Evolutionary conservation across 2,329 filamentous ascomycete species (phyloP).

Genomic region (Diaporthe humulicola): DNA sequence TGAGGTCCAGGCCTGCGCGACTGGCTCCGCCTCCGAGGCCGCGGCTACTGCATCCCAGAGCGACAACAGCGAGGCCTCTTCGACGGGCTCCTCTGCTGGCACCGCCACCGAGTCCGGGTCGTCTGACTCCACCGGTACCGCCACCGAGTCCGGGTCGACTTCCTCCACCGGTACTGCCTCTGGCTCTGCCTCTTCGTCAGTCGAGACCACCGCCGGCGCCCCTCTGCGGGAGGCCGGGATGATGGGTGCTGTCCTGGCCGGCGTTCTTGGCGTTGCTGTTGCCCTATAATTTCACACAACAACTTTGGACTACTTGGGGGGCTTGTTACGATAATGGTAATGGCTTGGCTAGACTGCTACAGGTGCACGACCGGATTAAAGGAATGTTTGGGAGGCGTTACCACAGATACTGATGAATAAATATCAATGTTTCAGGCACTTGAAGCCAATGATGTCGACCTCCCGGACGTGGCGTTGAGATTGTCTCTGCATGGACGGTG

Average conservation of each 20-base stretch:
- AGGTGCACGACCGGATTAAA: not conserved
- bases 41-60: slow-evolving; percentile 15
- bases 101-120: slow-evolving; percentile 21
- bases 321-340: not conserved
- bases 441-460: not conserved
- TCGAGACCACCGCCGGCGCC: slow-evolving; percentile 32
- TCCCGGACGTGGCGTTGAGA: not conserved
- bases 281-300: slow-evolving; percentile 28
- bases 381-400: not conserved
- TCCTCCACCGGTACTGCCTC: slow-evolving; percentile 18
- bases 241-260: slow-evolving; percentile 34
- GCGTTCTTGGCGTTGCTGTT: slow-evolving; percentile 35
- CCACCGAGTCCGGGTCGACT: slow-evolving; percentile 21
- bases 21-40: slow-evolving; percentile 2
- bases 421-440: not conserved
- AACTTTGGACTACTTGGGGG: too few species aligned
- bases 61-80: slow-evolving; percentile 14
- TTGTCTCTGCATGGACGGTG: not conserved
- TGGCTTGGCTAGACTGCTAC: slow-evolving; percentile 5
- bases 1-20: slow-evolving; percentile 25
- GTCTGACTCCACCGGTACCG: slow-evolving; percentile 15
- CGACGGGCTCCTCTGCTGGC: slow-evolving; percentile 27
- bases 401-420: slow-evolving; percentile 16
- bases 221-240: slow-evolving; percentile 30
- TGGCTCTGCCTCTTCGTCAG: slow-evolving; percentile 18